phyloP scores from a whole-genome alignment of 2,329 filamentous ascomycete genomes.

The Fusarium burgessii region DNA sequence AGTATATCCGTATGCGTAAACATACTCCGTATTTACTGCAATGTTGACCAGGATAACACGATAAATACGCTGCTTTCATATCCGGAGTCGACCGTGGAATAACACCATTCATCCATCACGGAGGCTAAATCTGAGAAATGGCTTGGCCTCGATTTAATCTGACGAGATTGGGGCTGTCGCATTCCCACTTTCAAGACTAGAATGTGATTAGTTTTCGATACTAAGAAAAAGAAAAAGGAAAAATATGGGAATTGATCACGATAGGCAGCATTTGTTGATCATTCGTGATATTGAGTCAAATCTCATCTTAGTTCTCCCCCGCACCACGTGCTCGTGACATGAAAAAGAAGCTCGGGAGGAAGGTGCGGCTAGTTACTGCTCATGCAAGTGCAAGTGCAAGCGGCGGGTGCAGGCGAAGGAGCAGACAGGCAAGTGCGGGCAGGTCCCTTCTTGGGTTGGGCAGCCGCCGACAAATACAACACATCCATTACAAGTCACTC shows the following conservation, averaged over 20 bases:
- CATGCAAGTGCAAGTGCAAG: not conserved
- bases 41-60: slow-evolving; percentile 16
- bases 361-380: slow-evolving; percentile 5
- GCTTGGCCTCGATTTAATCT: not conserved
- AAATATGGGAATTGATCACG: slow-evolving; percentile 11
- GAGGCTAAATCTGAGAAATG: not conserved
- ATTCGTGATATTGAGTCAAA: not conserved
- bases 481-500: not conserved
- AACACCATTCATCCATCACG: slow-evolving; percentile 20
- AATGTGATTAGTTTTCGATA: not conserved
- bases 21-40: slow-evolving; percentile 8
- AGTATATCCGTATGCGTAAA: slow-evolving; percentile 7
- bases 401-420: not conserved
- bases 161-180: not conserved
- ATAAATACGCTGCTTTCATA: slow-evolving; percentile 6
- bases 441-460: slow-evolving; percentile 16
- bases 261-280: not conserved
- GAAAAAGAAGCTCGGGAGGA: slow-evolving; percentile 22
- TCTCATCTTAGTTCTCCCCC: slow-evolving; percentile 26
- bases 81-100: slow-evolving; percentile 28
- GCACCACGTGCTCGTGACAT: slow-evolving; percentile 40
- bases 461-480: slow-evolving; percentile 21
- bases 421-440: slow-evolving; percentile 18
- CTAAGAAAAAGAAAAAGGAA: not conserved
- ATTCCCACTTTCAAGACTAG: slow-evolving; percentile 14